Evolutionary conservation across 1,139 yeast species (phyloP), one percentile per base, ranked within the genome.

Genomic region (Debaryomyces robertsiae): DNA sequence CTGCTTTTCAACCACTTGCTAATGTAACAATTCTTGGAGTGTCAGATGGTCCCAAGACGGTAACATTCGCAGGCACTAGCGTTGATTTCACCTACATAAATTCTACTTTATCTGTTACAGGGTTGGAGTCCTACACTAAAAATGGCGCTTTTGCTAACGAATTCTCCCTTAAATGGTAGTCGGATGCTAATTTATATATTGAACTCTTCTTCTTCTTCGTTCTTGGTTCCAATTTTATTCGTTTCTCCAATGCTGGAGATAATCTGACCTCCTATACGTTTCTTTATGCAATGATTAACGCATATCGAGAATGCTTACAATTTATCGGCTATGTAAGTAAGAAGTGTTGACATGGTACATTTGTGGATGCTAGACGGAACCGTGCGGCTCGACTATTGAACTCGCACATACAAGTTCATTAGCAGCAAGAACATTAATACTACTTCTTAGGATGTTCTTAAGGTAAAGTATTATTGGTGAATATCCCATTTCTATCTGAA

Each of bases 21-120:
- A 58, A 55, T 32, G 44, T 60, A 24, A 60, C 63, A 18, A 45
- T 60, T 28, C 46, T 60, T 46, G 64, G 65, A 5, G 60, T 60
- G 27, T 36, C 32, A n/a, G 25, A 43, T 2, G 45, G 48, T 40
- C 65, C 65, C 13, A 30, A 44, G n/a, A n/a, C 29, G 3, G 61
- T 60, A 17, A 30, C 23, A 11, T 58, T 58, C 37, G 46, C 48
- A 17, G 50, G 46, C 28, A 18, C 38, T 10, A 30, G 38, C 7
- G 54, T 52, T 16, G 33, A 45, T 6, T 52, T 46, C 38, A 40
- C 39, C 3, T 55, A 48, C 32, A 42, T 32, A 18, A 49, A 53
- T 32, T 33, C 39, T 11, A 50, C 60, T 22, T 27, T 55, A 22
- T 46, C 48, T 34, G 42, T 55, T 29, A 50, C 52, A 13, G 52